Evolutionary conservation across 768 basidiomycete genomes (phyloP), one percentile per base, ranked within the genome.

Genomic region (Calocera viscosa): DNA sequence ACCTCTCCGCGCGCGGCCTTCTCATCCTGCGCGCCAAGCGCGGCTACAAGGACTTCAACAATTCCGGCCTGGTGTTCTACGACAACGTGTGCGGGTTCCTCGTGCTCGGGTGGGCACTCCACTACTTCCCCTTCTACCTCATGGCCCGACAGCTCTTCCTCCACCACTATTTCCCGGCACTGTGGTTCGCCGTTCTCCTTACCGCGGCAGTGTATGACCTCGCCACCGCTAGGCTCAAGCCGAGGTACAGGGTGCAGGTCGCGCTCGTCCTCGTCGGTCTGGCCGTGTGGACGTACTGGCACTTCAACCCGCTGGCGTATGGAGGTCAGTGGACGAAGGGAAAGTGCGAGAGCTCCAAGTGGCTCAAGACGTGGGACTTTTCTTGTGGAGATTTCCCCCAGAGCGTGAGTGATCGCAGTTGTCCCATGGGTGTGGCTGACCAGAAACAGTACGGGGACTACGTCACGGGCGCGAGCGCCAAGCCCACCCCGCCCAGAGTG

Each of bases 111-210:
- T 99, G 95, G 92, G 79, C 80, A 28, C 74, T 99, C 35, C 96
- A 98, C 78, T 98, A 96, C 78, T 82, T 91, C 74, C 96, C 96
- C 16, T 99, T 99, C 84, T 98, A 86, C 84, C 80, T 98, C 70
- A 98, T 98, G 95, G 79, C 83, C 47, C 92, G 96, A 24, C 96
- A 99, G 73, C 86, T 98, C 53, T 99, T 99, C 83, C 78, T 99
- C 26, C 95, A 98, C 74, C 96, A 98, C 78, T 98, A 98, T 75
- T 89, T 98, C 78, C 96, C 95, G 0, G 93, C 94, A 0, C 80
- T 99, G n/a, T 95, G 93, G 74, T 94, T 90, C 71, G 86, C 89
- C n/a, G 85, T 92, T 70, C 83, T 99, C 14, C 79, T 92, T 26
- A 81, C 82, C 30, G 88, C 88, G 65, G 80, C 80, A 1, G 81